Evolutionary conservation across 179 eudicot genomes (phyloP).

Genomic region (Heliamphora ciliata): DNA sequence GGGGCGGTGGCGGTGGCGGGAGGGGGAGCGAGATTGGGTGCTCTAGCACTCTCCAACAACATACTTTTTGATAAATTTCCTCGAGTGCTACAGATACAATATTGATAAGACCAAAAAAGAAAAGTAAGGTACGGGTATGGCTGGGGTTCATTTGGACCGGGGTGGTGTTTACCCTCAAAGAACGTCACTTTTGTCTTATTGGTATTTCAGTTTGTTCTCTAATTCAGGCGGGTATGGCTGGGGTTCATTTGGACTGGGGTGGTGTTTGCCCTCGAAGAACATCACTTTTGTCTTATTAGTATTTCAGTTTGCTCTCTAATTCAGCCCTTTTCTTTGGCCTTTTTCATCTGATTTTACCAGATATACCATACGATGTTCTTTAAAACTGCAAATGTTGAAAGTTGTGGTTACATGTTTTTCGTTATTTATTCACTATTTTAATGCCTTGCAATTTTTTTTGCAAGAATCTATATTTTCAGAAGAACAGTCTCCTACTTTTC

Average conservation of each 20-base stretch:
- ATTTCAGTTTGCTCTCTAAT: too few species aligned
- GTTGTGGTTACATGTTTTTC: not conserved
- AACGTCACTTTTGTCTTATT: too few species aligned
- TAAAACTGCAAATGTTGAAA: not conserved
- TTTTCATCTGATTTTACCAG: not conserved
- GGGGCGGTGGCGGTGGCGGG: too few species aligned
- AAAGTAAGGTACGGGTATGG: too few species aligned
- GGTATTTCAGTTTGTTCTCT: not conserved
- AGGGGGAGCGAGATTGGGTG: too few species aligned
- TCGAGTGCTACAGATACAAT: too few species aligned
- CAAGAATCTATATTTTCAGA: not conserved
- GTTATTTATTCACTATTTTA: not conserved
- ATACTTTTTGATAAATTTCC: too few species aligned
- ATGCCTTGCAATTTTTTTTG: not conserved
- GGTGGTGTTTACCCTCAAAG: not conserved
- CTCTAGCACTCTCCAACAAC: too few species aligned
- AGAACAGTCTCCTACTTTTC: too few species aligned
- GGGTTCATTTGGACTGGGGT: not conserved
- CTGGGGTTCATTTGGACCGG: not conserved
- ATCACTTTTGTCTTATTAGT: not conserved
- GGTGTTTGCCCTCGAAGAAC: not conserved
- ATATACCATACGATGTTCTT: not conserved
- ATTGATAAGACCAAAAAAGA: too few species aligned
- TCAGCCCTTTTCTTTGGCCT: not conserved
- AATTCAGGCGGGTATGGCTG: too few species aligned